Percentiles rank a stretch among this genome's conserved stretches.
phyloP scores from a whole-genome alignment of 1,139 yeast genomes.

The Taphrina deformans region DNA sequence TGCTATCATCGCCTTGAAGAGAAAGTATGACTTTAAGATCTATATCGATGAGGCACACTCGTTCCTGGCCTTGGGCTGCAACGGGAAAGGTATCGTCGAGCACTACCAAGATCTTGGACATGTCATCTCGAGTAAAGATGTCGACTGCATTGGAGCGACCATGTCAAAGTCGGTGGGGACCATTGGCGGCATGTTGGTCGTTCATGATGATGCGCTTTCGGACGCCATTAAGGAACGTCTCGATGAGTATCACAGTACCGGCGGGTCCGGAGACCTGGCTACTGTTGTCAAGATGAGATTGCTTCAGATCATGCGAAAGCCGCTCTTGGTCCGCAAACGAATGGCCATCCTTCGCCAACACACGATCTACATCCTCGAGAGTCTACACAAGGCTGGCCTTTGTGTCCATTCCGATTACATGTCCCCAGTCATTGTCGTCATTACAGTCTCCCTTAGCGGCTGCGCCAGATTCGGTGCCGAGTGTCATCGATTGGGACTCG shows the following conservation, averaged over 20 bases:
- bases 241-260: slow-evolving; percentile 8
- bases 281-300: slow-evolving; percentile 32
- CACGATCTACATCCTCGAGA: slow-evolving; percentile 28
- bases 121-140: slow-evolving; percentile 13
- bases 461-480: slow-evolving; percentile 31
- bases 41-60: slow-evolving; percentile 98
- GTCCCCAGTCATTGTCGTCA: slow-evolving; percentile 29
- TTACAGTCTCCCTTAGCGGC: slow-evolving; percentile 20
- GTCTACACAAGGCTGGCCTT: slow-evolving; percentile 28
- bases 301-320: slow-evolving; percentile 19
- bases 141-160: slow-evolving; percentile 29
- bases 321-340: slow-evolving; percentile 11
- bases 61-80: slow-evolving; percentile 93
- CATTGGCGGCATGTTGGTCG: slow-evolving; percentile 22
- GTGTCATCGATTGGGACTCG: slow-evolving; percentile 26
- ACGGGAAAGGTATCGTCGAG: slow-evolving; percentile 64
- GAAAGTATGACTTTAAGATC: slow-evolving; percentile 82
- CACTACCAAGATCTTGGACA: slow-evolving; percentile 27
- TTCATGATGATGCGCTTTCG: slow-evolving; percentile 2
- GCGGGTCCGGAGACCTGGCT: slow-evolving; percentile 21
- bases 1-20: slow-evolving; percentile 65
- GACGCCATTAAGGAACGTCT: slow-evolving; percentile 8
- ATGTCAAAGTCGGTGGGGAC: slow-evolving; percentile 29
- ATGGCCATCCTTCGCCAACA: slow-evolving; percentile 28
- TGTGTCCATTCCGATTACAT: slow-evolving; percentile 29